Evolutionary conservation across 2,329 filamentous ascomycete species (phyloP), one percentile per base, ranked within the genome.

Genomic region (Penicillium sp.): DNA sequence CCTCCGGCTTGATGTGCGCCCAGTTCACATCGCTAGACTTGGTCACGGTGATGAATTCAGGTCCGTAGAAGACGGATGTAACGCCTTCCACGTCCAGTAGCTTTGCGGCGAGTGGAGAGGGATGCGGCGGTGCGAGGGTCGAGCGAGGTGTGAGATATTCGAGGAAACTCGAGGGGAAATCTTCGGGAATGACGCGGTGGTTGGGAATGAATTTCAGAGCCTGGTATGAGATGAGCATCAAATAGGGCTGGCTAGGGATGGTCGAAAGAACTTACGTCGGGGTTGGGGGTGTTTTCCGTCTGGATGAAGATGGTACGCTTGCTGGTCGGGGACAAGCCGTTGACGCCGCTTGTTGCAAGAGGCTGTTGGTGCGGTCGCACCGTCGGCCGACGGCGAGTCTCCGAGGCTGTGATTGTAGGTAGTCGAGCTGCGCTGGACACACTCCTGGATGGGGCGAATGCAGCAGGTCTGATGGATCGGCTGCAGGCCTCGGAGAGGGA

Each of bases 141-240:
- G 91, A 88, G 51, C 94, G 89, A 31, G 94, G 92, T 63, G 85
- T 89, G 51, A 96, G 82, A 74, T 97, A 99, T 78, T 99, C 94
- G 71, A 97, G 83, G 74, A 92, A 97, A 7, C 91, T 84, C 2
- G 88, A 86, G 6, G 83, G 77, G 59, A 96, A 80, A 48, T 79
- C 80, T 61, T 88, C 81, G 19, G 94, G 93, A 1, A 99, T 83
- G 48, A 99, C 86, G 34, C 84, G 85, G 74, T 91, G 87, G 76
- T 97, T 96, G 2, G 94, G 94, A 34, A 95, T 84, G 77, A 99
- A 99, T 78, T 99, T 99, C 68, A 97, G 83, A 29, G 92, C 83
- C 81, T 76, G 54, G 8, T 8, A 7, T 13, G 6, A 13, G n/a
- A 19, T n/a, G n/a, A n/a, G n/a, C n/a, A n/a, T n/a, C n/a, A n/a